A percentile compares a stretch with the other conserved stretches of the same genome.
phyloP scores from a whole-genome alignment of 2,329 filamentous ascomycete species.

The Mycosphaerella sp. region DNA sequence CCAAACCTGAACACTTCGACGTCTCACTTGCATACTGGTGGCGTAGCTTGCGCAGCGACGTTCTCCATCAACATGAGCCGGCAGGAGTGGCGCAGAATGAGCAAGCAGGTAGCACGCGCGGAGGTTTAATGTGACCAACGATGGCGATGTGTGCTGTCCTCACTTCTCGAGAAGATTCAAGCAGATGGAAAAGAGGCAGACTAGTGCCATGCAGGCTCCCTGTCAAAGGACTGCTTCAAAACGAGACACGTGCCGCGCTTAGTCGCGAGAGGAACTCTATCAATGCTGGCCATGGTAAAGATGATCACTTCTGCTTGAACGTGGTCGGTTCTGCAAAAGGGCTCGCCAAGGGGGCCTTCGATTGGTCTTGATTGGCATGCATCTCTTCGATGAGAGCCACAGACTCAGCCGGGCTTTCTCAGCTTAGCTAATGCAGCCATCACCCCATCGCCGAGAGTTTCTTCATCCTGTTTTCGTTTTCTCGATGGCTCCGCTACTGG shows the following conservation, averaged over 20 bases:
- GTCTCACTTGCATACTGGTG: slow-evolving; percentile 40
- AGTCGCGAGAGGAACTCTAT: not conserved
- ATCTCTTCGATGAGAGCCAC: not conserved
- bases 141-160: slow-evolving; percentile 24
- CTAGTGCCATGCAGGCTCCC: slow-evolving; percentile 35
- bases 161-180: slow-evolving; percentile 35
- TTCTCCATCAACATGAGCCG: slow-evolving; percentile 42
- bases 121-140: slow-evolving; percentile 37
- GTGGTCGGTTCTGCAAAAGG: slow-evolving; percentile 21
- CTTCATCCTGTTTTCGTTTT: slow-evolving; percentile 37
- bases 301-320: slow-evolving; percentile 31
- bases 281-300: slow-evolving; percentile 5
- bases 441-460: slow-evolving; percentile 52
- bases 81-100: slow-evolving; percentile 40
- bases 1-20: slow-evolving; percentile 38
- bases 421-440: slow-evolving; percentile 53
- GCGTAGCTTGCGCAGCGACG: slow-evolving; percentile 38
- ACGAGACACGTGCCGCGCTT: slow-evolving; percentile 15
- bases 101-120: slow-evolving; percentile 41
- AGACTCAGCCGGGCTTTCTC: slow-evolving; percentile 32
- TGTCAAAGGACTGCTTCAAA: slow-evolving; percentile 22
- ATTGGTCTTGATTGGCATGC: slow-evolving; percentile 19
- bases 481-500: slow-evolving; percentile 13
- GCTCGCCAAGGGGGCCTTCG: slow-evolving; percentile 23
- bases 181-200: slow-evolving; percentile 39